Evolutionary conservation across 225 moss, liverwort and hornwort genomes (phyloP), one percentile per base, ranked within the genome.

Genomic region (Pseudoscleropodium purum): DNA sequence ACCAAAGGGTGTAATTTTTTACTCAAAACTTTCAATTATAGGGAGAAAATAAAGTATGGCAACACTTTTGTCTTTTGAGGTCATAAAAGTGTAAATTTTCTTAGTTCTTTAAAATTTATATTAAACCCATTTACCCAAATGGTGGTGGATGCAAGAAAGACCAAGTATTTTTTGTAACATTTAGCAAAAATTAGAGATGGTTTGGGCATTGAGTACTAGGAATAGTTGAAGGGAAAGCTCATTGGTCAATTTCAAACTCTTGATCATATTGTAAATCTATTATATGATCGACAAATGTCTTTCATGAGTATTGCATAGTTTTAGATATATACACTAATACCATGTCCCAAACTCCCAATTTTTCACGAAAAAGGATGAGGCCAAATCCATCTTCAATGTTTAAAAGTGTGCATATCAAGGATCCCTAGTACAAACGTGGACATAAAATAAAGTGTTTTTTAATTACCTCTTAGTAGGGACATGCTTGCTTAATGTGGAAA

Each of bases 341-440:
- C 10, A 66, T 36, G 10, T 66, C 0, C 0, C 25, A 24, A 59
- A 59, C 5, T 59, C 23, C 9, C 2, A 66, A 0, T 18, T 66
- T 66, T 33, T 64, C 2, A 33, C 2, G 18, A 34, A 9, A 34
- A 36, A 66, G 5, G 36, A 20, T 68, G 37, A 68, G 2, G 20
- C 11, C 11, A 2, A 36, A 37, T 37, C 11, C 11, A 20, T 20
- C 20, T 37, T 68, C 12, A 68, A 20, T 68, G 10, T 68, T 37
- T 0, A 36, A 0, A 67, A 67, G 1, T 18, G 34, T 5, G 5
- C 1, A 5, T 6, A 10, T 3, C 2, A 36, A 5, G 1, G 18
- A 66, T 6, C 4, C 20, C 4, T 20, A 6, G 37, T 1, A 37
- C 10, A 18, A 37, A 20, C 1, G 1, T 67, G 5, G 19, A 11